These are phyloP conservation scores for Sphagnum tenellum DNA, from an alignment of 225 moss, liverwort and hornwort species.

Conservation along the genomic window DNA sequence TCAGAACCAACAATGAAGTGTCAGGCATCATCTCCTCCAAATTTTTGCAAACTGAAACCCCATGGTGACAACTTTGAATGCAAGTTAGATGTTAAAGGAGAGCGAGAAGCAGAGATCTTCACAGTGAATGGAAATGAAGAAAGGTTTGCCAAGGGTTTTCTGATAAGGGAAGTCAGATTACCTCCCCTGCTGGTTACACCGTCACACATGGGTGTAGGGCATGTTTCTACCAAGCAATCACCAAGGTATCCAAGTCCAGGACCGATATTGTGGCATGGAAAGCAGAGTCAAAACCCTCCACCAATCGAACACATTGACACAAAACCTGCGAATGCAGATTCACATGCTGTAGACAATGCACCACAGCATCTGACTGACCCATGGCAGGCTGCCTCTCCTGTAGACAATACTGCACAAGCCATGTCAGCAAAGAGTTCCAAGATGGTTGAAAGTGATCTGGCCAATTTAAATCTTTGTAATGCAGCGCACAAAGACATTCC, in stretches of 20 bases:
- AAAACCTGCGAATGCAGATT: slow-evolving; percentile 10
- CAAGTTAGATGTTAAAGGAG: not conserved
- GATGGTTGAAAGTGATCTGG: not conserved
- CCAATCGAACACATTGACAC: slow-evolving; percentile 1
- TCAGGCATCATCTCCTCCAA: slow-evolving; percentile 11
- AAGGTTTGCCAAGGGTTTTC: not conserved
- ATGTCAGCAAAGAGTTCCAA: not conserved
- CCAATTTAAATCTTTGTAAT: too few species aligned
- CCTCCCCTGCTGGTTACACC: not conserved
- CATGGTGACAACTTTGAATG: not conserved
- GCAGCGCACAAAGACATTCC: not conserved
- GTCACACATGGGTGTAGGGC: not conserved
- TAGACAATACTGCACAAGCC: slow-evolving; percentile 1
- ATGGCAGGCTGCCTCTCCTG: not conserved
- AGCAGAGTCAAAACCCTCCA: slow-evolving; percentile 6
- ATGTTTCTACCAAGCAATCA: not conserved
- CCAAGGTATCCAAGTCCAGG: slow-evolving; percentile 11
- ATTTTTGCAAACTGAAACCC: not conserved
- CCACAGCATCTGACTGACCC: slow-evolving; percentile 3
- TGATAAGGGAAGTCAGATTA: not conserved
- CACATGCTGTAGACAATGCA: slow-evolving; percentile 11
- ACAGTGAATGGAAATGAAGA: not conserved
- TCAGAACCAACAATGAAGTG: slow-evolving; percentile 25
- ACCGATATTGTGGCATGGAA: slow-evolving; percentile 19
- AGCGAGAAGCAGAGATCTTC: not conserved